Percentiles rank a stretch among this genome's conserved stretches.
Conservation (phyloP, 352 stramenopile genomes). For the Hyaloperonospora brassicae region DNA sequence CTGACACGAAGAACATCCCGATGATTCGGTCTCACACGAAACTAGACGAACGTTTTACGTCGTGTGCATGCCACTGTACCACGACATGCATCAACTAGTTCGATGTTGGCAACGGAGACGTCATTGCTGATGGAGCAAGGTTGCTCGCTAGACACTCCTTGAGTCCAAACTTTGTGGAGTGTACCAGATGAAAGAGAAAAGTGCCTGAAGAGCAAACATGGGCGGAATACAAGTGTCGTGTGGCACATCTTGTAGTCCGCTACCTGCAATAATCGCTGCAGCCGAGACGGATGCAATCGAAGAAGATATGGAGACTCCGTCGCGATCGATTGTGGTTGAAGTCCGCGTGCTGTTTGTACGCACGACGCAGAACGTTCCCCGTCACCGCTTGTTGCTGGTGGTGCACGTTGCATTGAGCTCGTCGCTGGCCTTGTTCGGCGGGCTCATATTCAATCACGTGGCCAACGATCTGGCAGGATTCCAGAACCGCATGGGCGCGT, state of each 20-base stretch:
- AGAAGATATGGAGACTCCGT: too few relatives aligned
- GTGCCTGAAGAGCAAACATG: constrained; percentile 11
- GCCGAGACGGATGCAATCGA: too few relatives aligned
- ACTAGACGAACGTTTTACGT: neutral
- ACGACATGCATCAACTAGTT: constrained; percentile 25
- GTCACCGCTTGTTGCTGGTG: constrained; percentile 60
- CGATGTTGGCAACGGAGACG: constrained; percentile 24
- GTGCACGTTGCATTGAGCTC: constrained; percentile 56
- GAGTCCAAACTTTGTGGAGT: constrained; percentile 27
- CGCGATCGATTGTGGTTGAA: too few relatives aligned
- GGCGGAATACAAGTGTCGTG: constrained; percentile 16
- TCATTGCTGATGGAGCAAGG: constrained; percentile 53
- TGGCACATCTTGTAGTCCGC: constrained; percentile 22
- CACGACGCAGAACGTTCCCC: constrained; percentile 62
- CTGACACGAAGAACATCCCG: constrained; percentile 39
- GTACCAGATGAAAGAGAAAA: constrained; percentile 15
- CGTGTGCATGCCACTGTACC: constrained; percentile 14
- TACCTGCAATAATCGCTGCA: constrained; percentile 3
- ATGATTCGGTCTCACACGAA: constrained; percentile 48
- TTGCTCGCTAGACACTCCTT: constrained; percentile 36
- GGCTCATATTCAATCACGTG: too few relatives aligned
- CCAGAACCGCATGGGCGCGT: too few relatives aligned
- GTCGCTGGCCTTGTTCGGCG: constrained; percentile 49
- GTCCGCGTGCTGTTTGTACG: too few relatives aligned
- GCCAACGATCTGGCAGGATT: too few relatives aligned